Conservation (phyloP, 768 basidiomycete species). For the Hericium coralloides region DNA sequence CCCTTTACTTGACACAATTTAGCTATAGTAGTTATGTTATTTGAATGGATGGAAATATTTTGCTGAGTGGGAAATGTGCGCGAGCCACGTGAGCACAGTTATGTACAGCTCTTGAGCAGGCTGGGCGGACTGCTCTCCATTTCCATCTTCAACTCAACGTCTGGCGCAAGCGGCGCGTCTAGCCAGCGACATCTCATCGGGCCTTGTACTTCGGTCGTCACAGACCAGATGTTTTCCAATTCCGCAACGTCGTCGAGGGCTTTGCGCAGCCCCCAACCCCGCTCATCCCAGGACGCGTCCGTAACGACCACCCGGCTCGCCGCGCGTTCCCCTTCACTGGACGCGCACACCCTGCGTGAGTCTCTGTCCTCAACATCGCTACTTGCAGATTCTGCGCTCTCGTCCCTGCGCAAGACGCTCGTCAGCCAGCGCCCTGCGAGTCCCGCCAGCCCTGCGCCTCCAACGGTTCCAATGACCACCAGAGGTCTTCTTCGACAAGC, state of each 20-base stretch:
- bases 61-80: too few species aligned
- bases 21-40: too few species aligned
- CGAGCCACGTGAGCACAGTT: too few species aligned
- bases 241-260: slow-evolving; percentile 65
- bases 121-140: too few species aligned
- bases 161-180: too few species aligned
- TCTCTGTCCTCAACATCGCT: neutral
- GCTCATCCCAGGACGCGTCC: slow-evolving; percentile 27
- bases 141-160: too few species aligned
- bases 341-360: slow-evolving; percentile 1
- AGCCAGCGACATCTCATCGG: too few species aligned
- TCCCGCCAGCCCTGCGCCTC: slow-evolving; percentile 23
- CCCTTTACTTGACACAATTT: too few species aligned
- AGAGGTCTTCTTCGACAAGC: slow-evolving; percentile 18
- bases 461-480: slow-evolving; percentile 7
- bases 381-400: neutral
- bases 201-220: too few species aligned
- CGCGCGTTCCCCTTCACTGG: slow-evolving; percentile 6
- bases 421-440: slow-evolving; percentile 40
- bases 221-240: slow-evolving; percentile 57
- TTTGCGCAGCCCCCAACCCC: slow-evolving; percentile 42
- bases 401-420: slow-evolving; percentile 55
- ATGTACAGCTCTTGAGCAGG: too few species aligned
- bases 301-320: slow-evolving; percentile 18
- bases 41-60: too few species aligned